Evolutionary conservation across 768 basidiomycete genomes (phyloP).

Genomic region (Rhodotorula paludigena): DNA sequence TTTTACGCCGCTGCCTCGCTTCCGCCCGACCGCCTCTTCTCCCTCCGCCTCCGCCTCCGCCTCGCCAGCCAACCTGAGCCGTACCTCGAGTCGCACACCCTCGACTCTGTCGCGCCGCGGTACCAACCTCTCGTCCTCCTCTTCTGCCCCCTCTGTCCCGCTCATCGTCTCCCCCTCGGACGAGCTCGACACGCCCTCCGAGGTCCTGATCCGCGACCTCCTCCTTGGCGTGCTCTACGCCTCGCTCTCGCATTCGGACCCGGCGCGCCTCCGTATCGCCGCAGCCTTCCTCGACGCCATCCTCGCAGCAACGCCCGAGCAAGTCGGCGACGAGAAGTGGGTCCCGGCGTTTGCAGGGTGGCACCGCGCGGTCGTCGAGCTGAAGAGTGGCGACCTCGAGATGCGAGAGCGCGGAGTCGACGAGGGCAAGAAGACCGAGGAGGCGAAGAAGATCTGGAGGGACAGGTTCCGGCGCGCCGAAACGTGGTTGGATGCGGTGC

Average conservation of each 20-base stretch:
- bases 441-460: conserved; percentile 8
- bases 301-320: background rate
- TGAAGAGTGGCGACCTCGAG: background rate
- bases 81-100: background rate
- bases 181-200: conserved; percentile 37
- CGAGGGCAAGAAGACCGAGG: background rate
- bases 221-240: conserved; percentile 35
- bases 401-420: too few relatives aligned
- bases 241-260: conserved; percentile 3
- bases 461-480: conserved; percentile 7
- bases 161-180: background rate
- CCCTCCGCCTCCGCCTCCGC: background rate
- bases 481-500: conserved; percentile 5
- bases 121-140: too few relatives aligned
- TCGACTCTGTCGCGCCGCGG: background rate
- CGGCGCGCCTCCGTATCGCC: background rate
- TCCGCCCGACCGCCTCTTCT: conserved; percentile 1
- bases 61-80: background rate
- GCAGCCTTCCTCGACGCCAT: conserved; percentile 9
- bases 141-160: too few relatives aligned
- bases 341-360: conserved; percentile 20
- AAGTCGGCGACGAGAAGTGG: conserved; percentile 23
- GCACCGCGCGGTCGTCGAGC: conserved; percentile 17
- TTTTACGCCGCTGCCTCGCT: conserved; percentile 15
- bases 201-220: conserved; percentile 32